Evolutionary conservation across 2,329 filamentous ascomycete species (phyloP).

Genomic region (Xylariomycetidae sp.): DNA sequence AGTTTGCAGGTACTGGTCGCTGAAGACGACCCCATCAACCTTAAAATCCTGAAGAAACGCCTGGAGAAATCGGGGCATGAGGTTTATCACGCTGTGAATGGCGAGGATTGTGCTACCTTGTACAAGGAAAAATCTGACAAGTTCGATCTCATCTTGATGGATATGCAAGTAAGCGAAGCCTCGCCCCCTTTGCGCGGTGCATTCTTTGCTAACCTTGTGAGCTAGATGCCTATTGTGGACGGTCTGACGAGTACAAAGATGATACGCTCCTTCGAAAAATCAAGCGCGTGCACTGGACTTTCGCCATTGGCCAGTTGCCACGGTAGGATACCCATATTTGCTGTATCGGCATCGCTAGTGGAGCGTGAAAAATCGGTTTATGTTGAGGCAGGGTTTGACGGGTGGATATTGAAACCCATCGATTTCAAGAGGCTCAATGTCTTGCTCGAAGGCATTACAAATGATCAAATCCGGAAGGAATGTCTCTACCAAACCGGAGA

Average conservation of each 20-base stretch:
- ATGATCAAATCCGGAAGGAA: conserved; percentile 51
- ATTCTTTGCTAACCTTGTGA: neutral
- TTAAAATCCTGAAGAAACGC: conserved; percentile 73
- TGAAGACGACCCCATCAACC: conserved; percentile 86
- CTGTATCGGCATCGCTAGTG: conserved; percentile 76
- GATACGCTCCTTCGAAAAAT: conserved; percentile 70
- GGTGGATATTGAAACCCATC: conserved; percentile 86
- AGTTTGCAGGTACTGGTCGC: conserved; percentile 68
- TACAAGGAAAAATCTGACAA: conserved; percentile 58
- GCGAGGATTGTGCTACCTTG: conserved; percentile 73
- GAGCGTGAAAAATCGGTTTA: conserved; percentile 68
- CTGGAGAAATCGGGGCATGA: conserved; percentile 71
- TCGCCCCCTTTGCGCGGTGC: neutral
- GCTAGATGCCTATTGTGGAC: conserved; percentile 87
- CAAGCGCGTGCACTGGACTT: conserved; percentile 39
- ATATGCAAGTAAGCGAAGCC: conserved; percentile 70
- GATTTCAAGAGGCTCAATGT: conserved; percentile 70
- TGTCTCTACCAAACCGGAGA: conserved; percentile 65
- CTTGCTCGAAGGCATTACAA: conserved; percentile 65
- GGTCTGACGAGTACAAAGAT: conserved; percentile 77
- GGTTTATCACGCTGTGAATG: conserved; percentile 71
- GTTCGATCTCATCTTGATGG: conserved; percentile 84
- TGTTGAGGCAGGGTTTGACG: conserved; percentile 76
- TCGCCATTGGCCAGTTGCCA: conserved; percentile 57
- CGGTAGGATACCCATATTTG: conserved; percentile 73